Evolutionary conservation across 805 yeast genomes (phyloP).

Genomic region (Naumovozyma baii): DNA sequence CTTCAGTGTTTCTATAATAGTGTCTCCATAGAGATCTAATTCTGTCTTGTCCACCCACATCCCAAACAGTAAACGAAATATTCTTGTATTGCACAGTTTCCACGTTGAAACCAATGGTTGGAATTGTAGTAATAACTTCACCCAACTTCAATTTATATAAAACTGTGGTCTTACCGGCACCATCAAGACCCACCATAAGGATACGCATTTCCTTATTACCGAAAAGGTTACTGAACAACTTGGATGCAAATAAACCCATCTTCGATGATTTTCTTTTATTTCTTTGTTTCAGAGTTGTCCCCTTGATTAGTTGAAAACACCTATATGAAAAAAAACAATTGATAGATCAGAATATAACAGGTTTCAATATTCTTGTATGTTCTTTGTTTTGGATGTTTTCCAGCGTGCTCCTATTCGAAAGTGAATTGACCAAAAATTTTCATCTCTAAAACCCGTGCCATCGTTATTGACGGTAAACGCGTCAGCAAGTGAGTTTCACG

Average conservation of each 20-base stretch:
- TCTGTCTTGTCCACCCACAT: conserved; percentile 99
- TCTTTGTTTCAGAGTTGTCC: too few species aligned
- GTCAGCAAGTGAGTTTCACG: background rate
- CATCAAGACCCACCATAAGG: conserved; percentile 96
- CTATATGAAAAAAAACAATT: too few species aligned
- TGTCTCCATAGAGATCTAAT: conserved; percentile 99
- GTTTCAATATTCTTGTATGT: too few species aligned
- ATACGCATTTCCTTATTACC: conserved; percentile 98
- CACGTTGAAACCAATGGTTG: conserved; percentile 95
- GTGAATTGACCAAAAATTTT: too few species aligned
- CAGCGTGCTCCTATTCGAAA: background rate
- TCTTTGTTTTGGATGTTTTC: background rate
- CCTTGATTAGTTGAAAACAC: too few species aligned
- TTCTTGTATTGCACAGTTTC: conserved; percentile 96
- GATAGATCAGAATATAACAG: too few species aligned
- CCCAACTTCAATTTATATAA: conserved; percentile 90
- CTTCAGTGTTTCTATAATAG: conserved; percentile 97
- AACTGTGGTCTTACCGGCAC: conserved; percentile 97
- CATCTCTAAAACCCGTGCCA: background rate
- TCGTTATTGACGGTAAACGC: background rate
- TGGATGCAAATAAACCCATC: conserved; percentile 96
- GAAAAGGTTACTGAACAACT: conserved; percentile 88
- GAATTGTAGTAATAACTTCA: conserved; percentile 92
- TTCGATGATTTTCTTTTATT: conserved; percentile 7
- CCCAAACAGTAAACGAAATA: conserved; percentile 96